A percentile compares a stretch with the other conserved stretches of the same genome.
phyloP scores from a whole-genome alignment of 2,329 filamentous ascomycete genomes.

The Ophiostoma perfectum region DNA sequence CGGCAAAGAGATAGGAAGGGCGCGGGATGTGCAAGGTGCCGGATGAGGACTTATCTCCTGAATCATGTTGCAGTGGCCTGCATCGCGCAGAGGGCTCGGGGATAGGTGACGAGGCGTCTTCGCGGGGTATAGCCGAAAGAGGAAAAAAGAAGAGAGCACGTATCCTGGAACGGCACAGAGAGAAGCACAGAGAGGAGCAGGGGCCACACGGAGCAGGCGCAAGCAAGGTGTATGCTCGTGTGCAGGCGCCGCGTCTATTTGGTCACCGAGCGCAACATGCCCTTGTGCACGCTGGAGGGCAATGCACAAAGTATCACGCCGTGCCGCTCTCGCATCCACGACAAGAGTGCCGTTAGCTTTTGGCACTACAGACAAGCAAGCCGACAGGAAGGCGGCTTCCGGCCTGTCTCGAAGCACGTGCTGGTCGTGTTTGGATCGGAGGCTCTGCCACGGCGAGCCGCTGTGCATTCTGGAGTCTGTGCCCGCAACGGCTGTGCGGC shows the following conservation, averaged over 20 bases:
- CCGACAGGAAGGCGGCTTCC: not conserved
- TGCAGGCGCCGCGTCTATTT: not conserved
- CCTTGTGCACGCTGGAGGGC: too few relatives aligned
- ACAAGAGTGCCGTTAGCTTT: too few relatives aligned
- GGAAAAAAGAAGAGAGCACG: not conserved
- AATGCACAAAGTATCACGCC: too few relatives aligned
- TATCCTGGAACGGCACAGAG: not conserved
- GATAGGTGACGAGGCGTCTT: not conserved
- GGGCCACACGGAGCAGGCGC: not conserved
- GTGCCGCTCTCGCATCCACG: too few relatives aligned
- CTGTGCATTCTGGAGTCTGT: too few relatives aligned
- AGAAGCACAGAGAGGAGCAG: not conserved
- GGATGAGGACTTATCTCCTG: not conserved
- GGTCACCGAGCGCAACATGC: not conserved
- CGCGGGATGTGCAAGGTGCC: not conserved
- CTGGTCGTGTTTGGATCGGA: conserved; percentile 1
- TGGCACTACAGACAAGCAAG: not conserved
- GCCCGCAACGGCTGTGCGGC: too few relatives aligned
- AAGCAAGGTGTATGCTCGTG: not conserved
- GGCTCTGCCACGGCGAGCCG: not conserved
- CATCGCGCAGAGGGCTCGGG: not conserved
- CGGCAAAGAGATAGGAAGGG: not conserved
- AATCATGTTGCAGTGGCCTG: not conserved
- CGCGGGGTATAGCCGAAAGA: not conserved
- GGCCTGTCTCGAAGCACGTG: not conserved